These are phyloP conservation scores for Suillus subaureus DNA, from an alignment of 768 basidiomycete genomes.

Conservation along the genomic window DNA sequence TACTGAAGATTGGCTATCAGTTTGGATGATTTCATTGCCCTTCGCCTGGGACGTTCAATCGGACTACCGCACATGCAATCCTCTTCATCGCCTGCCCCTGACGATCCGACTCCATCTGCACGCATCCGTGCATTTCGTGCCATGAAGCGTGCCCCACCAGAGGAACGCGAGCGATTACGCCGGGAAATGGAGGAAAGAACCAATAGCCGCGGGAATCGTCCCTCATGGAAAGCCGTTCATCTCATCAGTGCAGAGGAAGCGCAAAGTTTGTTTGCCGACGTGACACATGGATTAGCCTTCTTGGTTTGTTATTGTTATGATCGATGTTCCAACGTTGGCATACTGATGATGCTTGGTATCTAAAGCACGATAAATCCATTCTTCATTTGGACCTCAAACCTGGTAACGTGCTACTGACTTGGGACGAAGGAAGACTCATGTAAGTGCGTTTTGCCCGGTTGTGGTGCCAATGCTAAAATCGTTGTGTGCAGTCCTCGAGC, in stretches of 20 bases:
- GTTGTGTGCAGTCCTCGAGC: slow-evolving; percentile 69
- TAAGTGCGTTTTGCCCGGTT: slow-evolving; percentile 35
- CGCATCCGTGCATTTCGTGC: slow-evolving; percentile 78
- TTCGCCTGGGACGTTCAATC: slow-evolving; percentile 66
- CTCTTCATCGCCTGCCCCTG: slow-evolving; percentile 31
- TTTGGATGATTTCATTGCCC: slow-evolving; percentile 84
- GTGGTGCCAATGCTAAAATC: background rate
- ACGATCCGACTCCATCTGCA: slow-evolving; percentile 60
- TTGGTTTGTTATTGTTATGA: slow-evolving; percentile 56
- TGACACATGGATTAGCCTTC: slow-evolving; percentile 85
- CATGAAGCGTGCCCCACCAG: slow-evolving; percentile 63
- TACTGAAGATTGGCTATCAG: slow-evolving; percentile 33
- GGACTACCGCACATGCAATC: slow-evolving; percentile 45
- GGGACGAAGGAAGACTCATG: slow-evolving; percentile 87
- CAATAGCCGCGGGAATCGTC: slow-evolving; percentile 23
- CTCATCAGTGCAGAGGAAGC: slow-evolving; percentile 85
- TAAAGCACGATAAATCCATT: slow-evolving; percentile 80
- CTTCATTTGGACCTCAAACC: slow-evolving; percentile 94
- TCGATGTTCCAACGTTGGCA: background rate
- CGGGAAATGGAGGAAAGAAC: slow-evolving; percentile 45
- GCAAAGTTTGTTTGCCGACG: slow-evolving; percentile 76
- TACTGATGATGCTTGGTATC: slow-evolving; percentile 12
- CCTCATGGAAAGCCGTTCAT: slow-evolving; percentile 75
- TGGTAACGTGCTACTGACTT: slow-evolving; percentile 89
- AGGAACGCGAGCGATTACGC: slow-evolving; percentile 63